A percentile compares a stretch with the other conserved stretches of the same genome.
Conservation (phyloP, 352 stramenopile species). For the Elongisporangium senticosum region DNA sequence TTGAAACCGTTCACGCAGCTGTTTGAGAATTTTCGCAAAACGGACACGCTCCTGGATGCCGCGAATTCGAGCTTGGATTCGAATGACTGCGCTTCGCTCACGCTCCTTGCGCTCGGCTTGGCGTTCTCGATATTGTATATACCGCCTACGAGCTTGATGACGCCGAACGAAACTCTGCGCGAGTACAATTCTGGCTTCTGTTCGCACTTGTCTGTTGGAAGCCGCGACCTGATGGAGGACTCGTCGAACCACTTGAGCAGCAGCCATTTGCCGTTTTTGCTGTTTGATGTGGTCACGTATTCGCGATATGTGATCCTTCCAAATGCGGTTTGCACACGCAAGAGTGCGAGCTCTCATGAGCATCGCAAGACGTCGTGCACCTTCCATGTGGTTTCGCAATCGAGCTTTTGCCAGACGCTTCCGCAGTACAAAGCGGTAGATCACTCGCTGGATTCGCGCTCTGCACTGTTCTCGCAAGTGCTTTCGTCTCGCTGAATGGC, state of each 20-base stretch:
- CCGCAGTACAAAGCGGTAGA: neutral
- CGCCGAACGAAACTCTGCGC: conserved; percentile 17
- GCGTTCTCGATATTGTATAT: neutral
- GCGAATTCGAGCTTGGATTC: conserved; percentile 22
- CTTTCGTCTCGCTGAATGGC: neutral
- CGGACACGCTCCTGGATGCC: conserved; percentile 16
- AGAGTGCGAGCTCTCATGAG: neutral
- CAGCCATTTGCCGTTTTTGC: neutral
- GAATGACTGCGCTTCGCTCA: conserved; percentile 8
- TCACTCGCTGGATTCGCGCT: neutral
- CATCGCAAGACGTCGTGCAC: neutral
- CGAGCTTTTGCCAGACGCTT: neutral
- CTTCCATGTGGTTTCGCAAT: neutral
- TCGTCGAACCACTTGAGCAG: conserved; percentile 8
- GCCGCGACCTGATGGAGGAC: conserved; percentile 1
- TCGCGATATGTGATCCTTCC: neutral
- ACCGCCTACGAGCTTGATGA: neutral
- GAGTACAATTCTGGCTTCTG: neutral
- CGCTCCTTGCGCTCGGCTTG: neutral
- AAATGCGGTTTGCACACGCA: neutral
- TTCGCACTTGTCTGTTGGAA: neutral
- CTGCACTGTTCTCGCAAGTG: neutral
- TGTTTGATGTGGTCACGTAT: neutral
- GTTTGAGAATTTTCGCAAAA: conserved; percentile 15
- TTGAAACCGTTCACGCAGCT: conserved; percentile 40